Conservation (phyloP, 164 flowering plant species). For the Vitis rupestris region DNA sequence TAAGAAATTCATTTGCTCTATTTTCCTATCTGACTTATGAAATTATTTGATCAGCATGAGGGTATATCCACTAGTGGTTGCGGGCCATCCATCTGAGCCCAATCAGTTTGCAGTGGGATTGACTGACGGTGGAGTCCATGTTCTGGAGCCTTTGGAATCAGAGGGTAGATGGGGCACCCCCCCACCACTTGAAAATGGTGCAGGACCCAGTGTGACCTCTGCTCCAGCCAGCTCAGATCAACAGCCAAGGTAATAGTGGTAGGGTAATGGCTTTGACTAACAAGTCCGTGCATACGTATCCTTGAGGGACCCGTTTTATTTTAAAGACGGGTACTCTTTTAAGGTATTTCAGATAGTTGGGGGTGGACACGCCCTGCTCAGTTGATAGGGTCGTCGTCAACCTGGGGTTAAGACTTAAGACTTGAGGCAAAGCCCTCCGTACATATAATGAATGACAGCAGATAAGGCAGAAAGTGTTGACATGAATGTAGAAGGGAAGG, state of each 20-base stretch:
- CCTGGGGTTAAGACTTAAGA: not conserved
- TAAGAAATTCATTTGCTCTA: not conserved
- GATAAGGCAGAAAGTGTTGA: not conserved
- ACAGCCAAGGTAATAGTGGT: slow-evolving; percentile 6
- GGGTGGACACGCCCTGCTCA: not conserved
- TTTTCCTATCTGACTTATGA: not conserved
- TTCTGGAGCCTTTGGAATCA: slow-evolving; percentile 26
- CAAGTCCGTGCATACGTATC: not conserved
- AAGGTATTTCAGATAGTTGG: not conserved
- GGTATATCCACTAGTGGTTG: slow-evolving; percentile 21
- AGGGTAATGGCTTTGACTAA: not conserved
- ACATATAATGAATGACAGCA: not conserved
- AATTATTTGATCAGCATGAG: slow-evolving; percentile 10
- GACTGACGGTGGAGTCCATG: slow-evolving; percentile 23
- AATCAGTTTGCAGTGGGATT: slow-evolving; percentile 4
- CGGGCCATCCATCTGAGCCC: slow-evolving; percentile 27
- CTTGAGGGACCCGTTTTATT: not conserved
- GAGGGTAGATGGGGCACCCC: slow-evolving; percentile 24
- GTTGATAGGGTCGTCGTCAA: not conserved
- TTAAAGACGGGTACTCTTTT: not conserved
- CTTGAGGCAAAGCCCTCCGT: not conserved
- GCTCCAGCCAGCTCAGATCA: slow-evolving; percentile 14
- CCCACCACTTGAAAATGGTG: slow-evolving; percentile 18
- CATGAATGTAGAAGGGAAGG: not conserved
- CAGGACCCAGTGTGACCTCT: slow-evolving; percentile 10